Evolutionary conservation across 2,329 filamentous ascomycete genomes (phyloP).

Genomic region (Incumbomyces delicatus): DNA sequence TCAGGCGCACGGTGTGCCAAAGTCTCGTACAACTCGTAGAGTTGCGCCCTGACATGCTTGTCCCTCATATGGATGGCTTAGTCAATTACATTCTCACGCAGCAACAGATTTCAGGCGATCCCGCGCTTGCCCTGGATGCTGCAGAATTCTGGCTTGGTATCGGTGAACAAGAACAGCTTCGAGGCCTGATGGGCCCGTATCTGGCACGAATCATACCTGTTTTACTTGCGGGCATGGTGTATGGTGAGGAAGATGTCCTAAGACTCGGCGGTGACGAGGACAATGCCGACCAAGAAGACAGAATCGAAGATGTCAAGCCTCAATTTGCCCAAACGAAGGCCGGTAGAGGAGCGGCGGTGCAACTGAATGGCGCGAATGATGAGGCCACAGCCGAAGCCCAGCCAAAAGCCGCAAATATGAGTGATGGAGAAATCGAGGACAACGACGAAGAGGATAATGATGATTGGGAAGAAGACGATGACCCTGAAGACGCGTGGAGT

Average conservation of each 20-base stretch:
- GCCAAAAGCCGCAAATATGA: conserved; percentile 59
- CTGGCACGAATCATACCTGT: conserved; percentile 81
- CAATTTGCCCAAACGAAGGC: conserved; percentile 68
- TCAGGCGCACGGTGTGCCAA: conserved; percentile 85
- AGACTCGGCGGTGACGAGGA: conserved; percentile 74
- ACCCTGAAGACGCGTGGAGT: conserved; percentile 89
- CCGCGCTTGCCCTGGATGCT: conserved; percentile 84
- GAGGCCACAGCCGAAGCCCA: conserved; percentile 33
- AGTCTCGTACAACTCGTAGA: conserved; percentile 89
- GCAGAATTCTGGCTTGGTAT: conserved; percentile 96
- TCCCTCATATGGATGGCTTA: conserved; percentile 75
- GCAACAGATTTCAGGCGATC: conserved; percentile 70
- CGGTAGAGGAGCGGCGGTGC: conserved; percentile 41
- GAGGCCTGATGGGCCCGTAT: conserved; percentile 65
- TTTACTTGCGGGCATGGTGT: conserved; percentile 88
- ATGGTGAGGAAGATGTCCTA: conserved; percentile 85
- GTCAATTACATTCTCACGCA: conserved; percentile 90
- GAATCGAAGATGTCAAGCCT: conserved; percentile 82
- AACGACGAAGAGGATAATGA: conserved; percentile 54
- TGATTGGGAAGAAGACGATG: conserved; percentile 58
- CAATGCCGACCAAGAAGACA: conserved; percentile 86
- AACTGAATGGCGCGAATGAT: conserved; percentile 37
- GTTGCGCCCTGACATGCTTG: conserved; percentile 77
- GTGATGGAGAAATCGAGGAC: conserved; percentile 80
- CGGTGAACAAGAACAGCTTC: conserved; percentile 74